Base-by-base conservation (phyloP, 2,329 filamentous ascomycete species). In the Penicillium psychrosexuale region DNA sequence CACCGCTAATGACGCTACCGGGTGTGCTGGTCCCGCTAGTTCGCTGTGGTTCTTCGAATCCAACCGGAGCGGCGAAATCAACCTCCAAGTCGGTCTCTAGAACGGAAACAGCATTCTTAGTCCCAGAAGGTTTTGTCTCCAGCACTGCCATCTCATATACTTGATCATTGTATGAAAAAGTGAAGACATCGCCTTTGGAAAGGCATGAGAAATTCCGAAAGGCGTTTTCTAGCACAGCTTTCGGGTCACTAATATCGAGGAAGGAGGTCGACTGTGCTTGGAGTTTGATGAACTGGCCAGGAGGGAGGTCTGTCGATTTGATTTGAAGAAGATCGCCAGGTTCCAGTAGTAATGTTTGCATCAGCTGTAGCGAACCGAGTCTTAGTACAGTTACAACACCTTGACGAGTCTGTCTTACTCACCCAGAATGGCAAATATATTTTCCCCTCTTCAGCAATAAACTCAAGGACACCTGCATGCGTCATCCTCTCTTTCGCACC, bases 361-460 rank as follows among this genome's bases (percentile, higher is more conserved):
- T 97, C 78, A 97, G 88, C 91, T 95, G 66, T 28, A 42, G 13
- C 49, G 19, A 13, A 33, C 19, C 31, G 37, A 13, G 27, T 31
- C 19, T 53, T 40, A 63, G 59, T 12, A 50, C 36, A 19, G 24
- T 42, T 8, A 19, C 30, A 36, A 34, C 47, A 61, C 51, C 60
- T 45, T 24, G 52, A 33, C 19, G 22, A 22, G 17, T 37, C 17
- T 37, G 19, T 12, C 19, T 8, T 33, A 52, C 82, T 61, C 77
- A 92, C 89, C 93, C 94, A 99, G 74, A 92, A 91, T 31, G 94
- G 94, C 58, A 99, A 81, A 75, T 99, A 99, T 51, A 95, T 91
- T 71, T 94, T 89, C 47, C 94, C 94, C 74, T 99, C 94, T 71
- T 99, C 94, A 4, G 94, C 94, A 53, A 96, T 94, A 70, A 99